Percentiles rank a stretch among this genome's conserved stretches.
These are phyloP conservation scores for Dendrobium chrysotoxum DNA, from an alignment of 106 monocot species.

Conservation along the genomic window DNA sequence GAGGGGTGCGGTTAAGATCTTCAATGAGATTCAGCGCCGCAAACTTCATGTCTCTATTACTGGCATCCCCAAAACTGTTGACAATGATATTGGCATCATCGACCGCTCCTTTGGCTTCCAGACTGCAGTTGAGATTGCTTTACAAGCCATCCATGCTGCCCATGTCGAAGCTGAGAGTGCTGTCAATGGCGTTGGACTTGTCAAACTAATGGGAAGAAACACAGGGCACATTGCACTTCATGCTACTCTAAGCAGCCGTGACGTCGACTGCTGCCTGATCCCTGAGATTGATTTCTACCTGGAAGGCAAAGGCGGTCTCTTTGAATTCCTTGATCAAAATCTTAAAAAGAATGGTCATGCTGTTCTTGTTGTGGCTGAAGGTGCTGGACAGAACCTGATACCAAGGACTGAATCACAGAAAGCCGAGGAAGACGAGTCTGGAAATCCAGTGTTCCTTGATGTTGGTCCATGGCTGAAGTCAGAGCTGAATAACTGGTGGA, in stretches of 20 bases:
- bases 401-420: slow-evolving; percentile 30
- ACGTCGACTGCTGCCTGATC: slow-evolving; percentile 85
- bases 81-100: slow-evolving; percentile 92
- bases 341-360: slow-evolving; percentile 66
- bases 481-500: slow-evolving; percentile 80
- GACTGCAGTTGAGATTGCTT: slow-evolving; percentile 81
- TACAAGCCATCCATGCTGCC: slow-evolving; percentile 68
- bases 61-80: slow-evolving; percentile 87
- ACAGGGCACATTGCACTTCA: slow-evolving; percentile 85
- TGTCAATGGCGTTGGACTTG: slow-evolving; percentile 79
- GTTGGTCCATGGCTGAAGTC: slow-evolving; percentile 64
- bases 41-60: slow-evolving; percentile 47
- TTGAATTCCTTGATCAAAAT: slow-evolving; percentile 61
- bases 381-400: slow-evolving; percentile 70
- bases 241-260: slow-evolving; percentile 74
- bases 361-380: slow-evolving; percentile 77
- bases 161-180: slow-evolving; percentile 83
- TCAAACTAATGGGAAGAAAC: slow-evolving; percentile 91
- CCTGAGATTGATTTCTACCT: slow-evolving; percentile 72
- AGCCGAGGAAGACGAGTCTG: slow-evolving; percentile 61
- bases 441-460: slow-evolving; percentile 63
- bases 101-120: slow-evolving; percentile 93
- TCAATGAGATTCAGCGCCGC: slow-evolving; percentile 47
- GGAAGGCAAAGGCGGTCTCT: slow-evolving; percentile 71
- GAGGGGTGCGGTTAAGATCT: slow-evolving; percentile 62